Percentiles rank a stretch among this genome's conserved stretches.
Conservation (phyloP, 179 eudicot species). For the Patellifolia procumbens region DNA sequence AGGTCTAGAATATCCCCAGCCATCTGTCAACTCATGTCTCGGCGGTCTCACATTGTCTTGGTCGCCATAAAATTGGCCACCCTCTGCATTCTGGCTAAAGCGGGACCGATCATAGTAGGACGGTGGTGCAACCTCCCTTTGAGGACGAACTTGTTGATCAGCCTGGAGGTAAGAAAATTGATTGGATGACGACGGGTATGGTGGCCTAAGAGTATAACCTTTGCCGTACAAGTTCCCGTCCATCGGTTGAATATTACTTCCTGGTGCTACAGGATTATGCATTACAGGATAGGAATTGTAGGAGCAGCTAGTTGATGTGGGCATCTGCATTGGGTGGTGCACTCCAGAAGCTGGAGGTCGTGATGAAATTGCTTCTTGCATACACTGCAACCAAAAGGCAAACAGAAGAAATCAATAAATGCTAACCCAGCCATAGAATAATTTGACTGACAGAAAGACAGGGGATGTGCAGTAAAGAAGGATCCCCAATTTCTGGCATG, state of each 20-base stretch:
- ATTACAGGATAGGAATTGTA: constrained; percentile 43
- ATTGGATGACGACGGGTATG: constrained; percentile 76
- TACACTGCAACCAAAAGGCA: constrained; percentile 43
- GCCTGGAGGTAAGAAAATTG: constrained; percentile 72
- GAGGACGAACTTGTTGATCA: constrained; percentile 52
- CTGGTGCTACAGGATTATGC: constrained; percentile 42
- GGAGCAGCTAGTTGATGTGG: constrained; percentile 41
- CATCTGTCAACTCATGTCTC: constrained; percentile 56
- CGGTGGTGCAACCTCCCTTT: constrained; percentile 61
- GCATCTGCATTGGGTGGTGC: constrained; percentile 50
- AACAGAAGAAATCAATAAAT: background rate
- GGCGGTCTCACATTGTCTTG: constrained; percentile 56
- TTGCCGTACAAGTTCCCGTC: constrained; percentile 43
- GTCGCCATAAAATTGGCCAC: constrained; percentile 64
- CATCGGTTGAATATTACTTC: constrained; percentile 39
- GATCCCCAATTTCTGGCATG: background rate
- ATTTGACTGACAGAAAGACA: background rate
- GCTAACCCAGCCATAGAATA: background rate
- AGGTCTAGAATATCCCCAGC: constrained; percentile 75
- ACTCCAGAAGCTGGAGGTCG: constrained; percentile 43
- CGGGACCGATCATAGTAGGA: constrained; percentile 52
- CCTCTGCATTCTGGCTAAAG: constrained; percentile 47
- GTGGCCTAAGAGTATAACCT: constrained; percentile 67
- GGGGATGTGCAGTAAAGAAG: background rate
- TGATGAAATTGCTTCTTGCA: constrained; percentile 39